phyloP scores from a whole-genome alignment of 129 eudicot genomes.

The Calendula officinalis region DNA sequence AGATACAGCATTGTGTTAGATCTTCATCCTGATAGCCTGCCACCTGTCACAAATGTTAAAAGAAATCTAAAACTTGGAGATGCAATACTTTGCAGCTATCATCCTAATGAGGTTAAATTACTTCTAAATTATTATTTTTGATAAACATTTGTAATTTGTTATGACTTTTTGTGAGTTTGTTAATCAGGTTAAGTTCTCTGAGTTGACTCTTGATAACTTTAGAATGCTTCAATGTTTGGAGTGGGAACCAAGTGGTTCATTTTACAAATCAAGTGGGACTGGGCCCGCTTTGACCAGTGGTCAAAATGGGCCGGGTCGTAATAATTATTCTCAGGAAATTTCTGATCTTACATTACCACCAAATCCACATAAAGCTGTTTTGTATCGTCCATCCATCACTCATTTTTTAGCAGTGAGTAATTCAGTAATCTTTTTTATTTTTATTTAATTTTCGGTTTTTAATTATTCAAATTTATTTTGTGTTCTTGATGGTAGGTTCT shows the following conservation, averaged over 20 bases:
- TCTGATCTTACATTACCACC: slow-evolving; percentile 94
- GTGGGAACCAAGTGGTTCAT: slow-evolving; percentile 97
- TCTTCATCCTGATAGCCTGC: slow-evolving; percentile 69
- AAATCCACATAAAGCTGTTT: slow-evolving; percentile 88
- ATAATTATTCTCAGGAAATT: slow-evolving; percentile 59
- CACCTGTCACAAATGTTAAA: slow-evolving; percentile 46
- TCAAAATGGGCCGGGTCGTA: slow-evolving; percentile 59
- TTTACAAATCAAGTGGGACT: slow-evolving; percentile 58
- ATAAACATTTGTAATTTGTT: background rate
- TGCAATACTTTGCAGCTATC: slow-evolving; percentile 84
- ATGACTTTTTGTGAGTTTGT: slow-evolving; percentile 4
- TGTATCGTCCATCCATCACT: slow-evolving; percentile 85
- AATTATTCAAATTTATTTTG: slow-evolving; percentile 15
- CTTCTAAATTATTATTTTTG: background rate
- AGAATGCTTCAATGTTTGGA: slow-evolving; percentile 94
- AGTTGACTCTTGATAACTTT: slow-evolving; percentile 82
- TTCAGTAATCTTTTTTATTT: background rate
- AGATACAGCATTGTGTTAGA: slow-evolving; percentile 86
- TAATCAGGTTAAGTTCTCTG: slow-evolving; percentile 81
- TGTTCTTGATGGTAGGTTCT: slow-evolving; percentile 58
- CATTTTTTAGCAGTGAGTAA: slow-evolving; percentile 92
- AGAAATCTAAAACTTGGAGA: slow-evolving; percentile 71
- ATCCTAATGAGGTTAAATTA: slow-evolving; percentile 72
- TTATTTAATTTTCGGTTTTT: background rate
- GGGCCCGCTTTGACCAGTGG: slow-evolving; percentile 18